phyloP scores from a whole-genome alignment of 2,329 filamentous ascomycete genomes.

The Acephala macrosclerotiorum region DNA sequence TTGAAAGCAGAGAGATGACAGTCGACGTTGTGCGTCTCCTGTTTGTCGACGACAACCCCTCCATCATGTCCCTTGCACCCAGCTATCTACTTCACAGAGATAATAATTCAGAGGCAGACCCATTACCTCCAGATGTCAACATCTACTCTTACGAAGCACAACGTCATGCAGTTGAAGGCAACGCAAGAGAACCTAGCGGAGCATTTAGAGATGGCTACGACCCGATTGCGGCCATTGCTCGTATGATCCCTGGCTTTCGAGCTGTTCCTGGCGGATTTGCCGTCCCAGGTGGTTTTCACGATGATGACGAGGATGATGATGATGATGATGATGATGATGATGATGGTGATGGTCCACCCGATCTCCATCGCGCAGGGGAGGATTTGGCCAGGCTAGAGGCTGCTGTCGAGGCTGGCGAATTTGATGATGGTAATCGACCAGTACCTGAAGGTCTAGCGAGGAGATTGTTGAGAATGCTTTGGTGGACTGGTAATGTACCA shows the following conservation, averaged over 20 bases:
- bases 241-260: constrained; percentile 33
- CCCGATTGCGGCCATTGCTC: constrained; percentile 38
- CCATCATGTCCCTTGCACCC: constrained; percentile 43
- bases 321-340: constrained; percentile 24
- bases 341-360: background rate
- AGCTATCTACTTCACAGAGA: constrained; percentile 39
- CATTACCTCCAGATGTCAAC: constrained; percentile 43
- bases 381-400: background rate
- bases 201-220: constrained; percentile 27
- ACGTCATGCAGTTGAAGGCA: constrained; percentile 21
- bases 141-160: constrained; percentile 41
- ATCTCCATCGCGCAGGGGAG: background rate
- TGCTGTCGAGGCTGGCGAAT: background rate
- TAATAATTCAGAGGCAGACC: constrained; percentile 46
- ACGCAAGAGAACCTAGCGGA: constrained; percentile 12
- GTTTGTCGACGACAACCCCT: constrained; percentile 44
- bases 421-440: background rate
- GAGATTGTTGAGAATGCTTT: constrained; percentile 35
- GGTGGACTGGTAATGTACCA: constrained; percentile 21
- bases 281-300: background rate
- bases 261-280: background rate
- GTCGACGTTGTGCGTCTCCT: constrained; percentile 43
- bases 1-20: constrained; percentile 38
- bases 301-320: constrained; percentile 12
- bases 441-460: constrained; percentile 26